These are phyloP conservation scores for Fusarium agapanthi DNA, from an alignment of 2,329 filamentous ascomycete genomes.

Conservation along the genomic window DNA sequence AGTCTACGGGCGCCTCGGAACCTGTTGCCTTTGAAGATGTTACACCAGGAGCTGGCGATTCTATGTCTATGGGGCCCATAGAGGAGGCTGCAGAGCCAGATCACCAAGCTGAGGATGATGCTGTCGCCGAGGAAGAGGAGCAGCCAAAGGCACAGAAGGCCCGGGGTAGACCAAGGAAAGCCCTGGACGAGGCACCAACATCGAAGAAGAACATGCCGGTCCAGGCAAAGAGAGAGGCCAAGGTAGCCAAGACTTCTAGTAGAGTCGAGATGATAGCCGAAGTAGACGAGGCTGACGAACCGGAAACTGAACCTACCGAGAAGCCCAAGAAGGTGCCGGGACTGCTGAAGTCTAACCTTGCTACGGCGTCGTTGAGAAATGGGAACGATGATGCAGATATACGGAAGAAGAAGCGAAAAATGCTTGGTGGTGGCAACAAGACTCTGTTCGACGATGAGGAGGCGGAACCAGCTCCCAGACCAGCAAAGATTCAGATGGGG, in stretches of 20 bases:
- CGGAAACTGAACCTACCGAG: conserved; percentile 43
- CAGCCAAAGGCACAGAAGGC: conserved; percentile 46
- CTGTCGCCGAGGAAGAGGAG: conserved; percentile 10
- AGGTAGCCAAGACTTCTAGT: conserved; percentile 28
- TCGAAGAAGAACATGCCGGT: conserved; percentile 57
- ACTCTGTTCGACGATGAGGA: conserved; percentile 77
- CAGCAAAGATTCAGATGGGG: conserved; percentile 47
- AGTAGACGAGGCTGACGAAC: conserved; percentile 44
- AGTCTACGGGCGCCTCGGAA: conserved; percentile 20
- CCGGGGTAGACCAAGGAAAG: conserved; percentile 56
- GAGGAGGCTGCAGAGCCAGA: conserved; percentile 14
- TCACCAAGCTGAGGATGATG: conserved; percentile 1
- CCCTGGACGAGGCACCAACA: conserved; percentile 55
- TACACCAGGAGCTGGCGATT: conserved; percentile 10
- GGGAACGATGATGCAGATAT: conserved; percentile 49
- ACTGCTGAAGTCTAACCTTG: conserved; percentile 14
- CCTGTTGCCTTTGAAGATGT: conserved; percentile 49
- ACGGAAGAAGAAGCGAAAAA: conserved; percentile 77
- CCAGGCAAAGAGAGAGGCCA: conserved; percentile 47
- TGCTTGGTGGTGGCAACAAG: conserved; percentile 68
- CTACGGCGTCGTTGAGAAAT: conserved; percentile 6
- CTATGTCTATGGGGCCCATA: conserved; percentile 13
- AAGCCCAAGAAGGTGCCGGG: conserved; percentile 19
- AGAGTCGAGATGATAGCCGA: conserved; percentile 53
- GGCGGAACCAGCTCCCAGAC: conserved; percentile 53